phyloP scores from a whole-genome alignment of 2,329 filamentous ascomycete species.

The Pyrenophora graminea region DNA sequence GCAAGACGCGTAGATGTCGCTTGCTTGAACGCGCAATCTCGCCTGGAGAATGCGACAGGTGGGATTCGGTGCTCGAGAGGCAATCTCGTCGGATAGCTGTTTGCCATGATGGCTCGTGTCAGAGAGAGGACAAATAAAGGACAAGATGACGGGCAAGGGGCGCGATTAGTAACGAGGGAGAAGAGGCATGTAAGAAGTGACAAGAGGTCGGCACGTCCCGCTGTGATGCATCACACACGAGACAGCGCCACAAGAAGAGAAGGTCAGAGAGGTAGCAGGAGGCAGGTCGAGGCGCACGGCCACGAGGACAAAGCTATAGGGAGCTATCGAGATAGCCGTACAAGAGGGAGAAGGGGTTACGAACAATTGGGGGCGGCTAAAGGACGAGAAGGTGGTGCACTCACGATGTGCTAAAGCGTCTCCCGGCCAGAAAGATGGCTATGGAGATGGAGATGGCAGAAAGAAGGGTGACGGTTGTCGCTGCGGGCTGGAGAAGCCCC shows the following conservation, averaged over 20 bases:
- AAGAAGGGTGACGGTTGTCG: slow-evolving; percentile 29
- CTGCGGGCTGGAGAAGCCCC: slow-evolving; percentile 21
- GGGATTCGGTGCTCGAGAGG: slow-evolving; percentile 29
- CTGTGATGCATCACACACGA: slow-evolving; percentile 40
- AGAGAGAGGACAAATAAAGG: slow-evolving; percentile 45
- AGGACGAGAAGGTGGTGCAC: slow-evolving; percentile 42
- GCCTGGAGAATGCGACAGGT: slow-evolving; percentile 31
- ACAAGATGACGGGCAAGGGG: slow-evolving; percentile 33
- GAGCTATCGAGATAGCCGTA: slow-evolving; percentile 40
- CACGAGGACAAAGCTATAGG: slow-evolving; percentile 39
- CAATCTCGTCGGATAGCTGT: slow-evolving; percentile 45
- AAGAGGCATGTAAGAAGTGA: slow-evolving; percentile 22
- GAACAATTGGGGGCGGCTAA: slow-evolving; percentile 33
- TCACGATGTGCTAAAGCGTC: slow-evolving; percentile 45
- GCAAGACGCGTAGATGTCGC: slow-evolving; percentile 16
- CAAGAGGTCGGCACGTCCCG: slow-evolving; percentile 35
- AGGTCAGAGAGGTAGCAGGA: slow-evolving; percentile 36
- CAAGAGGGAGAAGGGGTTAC: slow-evolving; percentile 31
- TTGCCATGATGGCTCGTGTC: slow-evolving; percentile 49
- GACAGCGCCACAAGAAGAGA: slow-evolving; percentile 38
- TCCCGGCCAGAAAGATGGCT: slow-evolving; percentile 25
- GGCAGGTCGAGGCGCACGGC: slow-evolving; percentile 35
- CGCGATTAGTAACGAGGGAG: slow-evolving; percentile 33
- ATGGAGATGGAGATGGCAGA: slow-evolving; percentile 31
- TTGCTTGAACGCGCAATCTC: slow-evolving; percentile 25